These are phyloP conservation scores for Claviceps sp. DNA, from an alignment of 2,329 filamentous ascomycete genomes.

Conservation along the genomic window DNA sequence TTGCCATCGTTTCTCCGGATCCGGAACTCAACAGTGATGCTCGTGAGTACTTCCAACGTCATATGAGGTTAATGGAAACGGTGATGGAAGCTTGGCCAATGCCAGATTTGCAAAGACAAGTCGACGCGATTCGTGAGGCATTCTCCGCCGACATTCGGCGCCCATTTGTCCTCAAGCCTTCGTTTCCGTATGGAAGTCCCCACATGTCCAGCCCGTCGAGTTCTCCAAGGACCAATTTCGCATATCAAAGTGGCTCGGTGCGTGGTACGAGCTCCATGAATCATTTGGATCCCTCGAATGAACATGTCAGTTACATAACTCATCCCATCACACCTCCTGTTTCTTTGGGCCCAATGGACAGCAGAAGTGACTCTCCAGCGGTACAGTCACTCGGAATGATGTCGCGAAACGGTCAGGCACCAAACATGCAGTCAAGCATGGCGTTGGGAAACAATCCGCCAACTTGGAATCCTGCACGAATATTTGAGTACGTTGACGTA, in stretches of 20 bases:
- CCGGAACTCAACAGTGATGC: slow-evolving; percentile 76
- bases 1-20: slow-evolving; percentile 86
- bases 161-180: slow-evolving; percentile 78
- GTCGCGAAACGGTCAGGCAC: slow-evolving; percentile 43
- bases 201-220: slow-evolving; percentile 49
- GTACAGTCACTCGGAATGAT: slow-evolving; percentile 62
- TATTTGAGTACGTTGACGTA: slow-evolving; percentile 65
- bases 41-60: slow-evolving; percentile 76
- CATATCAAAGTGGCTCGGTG: slow-evolving; percentile 32
- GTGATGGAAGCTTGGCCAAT: slow-evolving; percentile 76
- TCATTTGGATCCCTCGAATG: slow-evolving; percentile 32
- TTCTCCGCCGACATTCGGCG: slow-evolving; percentile 79
- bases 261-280: slow-evolving; percentile 36
- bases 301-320: slow-evolving; percentile 49
- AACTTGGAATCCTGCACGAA: slow-evolving; percentile 72
- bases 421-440: slow-evolving; percentile 39
- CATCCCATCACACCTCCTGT: slow-evolving; percentile 73
- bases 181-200: slow-evolving; percentile 77
- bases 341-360: slow-evolving; percentile 57
- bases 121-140: slow-evolving; percentile 76
- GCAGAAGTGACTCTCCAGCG: slow-evolving; percentile 64
- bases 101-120: slow-evolving; percentile 79
- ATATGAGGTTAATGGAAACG: slow-evolving; percentile 85
- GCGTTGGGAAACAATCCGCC: slow-evolving; percentile 51
- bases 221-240: slow-evolving; percentile 40